Percentiles rank a stretch among this genome's conserved stretches.
phyloP scores from a whole-genome alignment of 345 rosid species.

The Geranium rotundifolium region DNA sequence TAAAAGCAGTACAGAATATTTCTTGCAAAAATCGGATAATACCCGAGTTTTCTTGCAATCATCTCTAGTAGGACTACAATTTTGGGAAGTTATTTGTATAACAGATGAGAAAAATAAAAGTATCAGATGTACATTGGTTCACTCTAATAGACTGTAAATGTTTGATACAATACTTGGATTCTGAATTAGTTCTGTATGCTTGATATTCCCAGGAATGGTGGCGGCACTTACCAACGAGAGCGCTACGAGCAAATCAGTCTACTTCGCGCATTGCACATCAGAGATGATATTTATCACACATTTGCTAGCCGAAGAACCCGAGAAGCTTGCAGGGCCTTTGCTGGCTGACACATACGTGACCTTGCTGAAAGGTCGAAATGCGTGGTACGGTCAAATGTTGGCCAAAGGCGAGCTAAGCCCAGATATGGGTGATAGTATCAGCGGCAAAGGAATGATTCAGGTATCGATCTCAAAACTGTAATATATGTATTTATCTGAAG shows the following conservation, averaged over 20 bases:
- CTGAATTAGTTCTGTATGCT: not conserved
- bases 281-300: conserved; percentile 89
- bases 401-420: conserved; percentile 66
- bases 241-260: conserved; percentile 78
- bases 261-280: conserved; percentile 77
- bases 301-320: conserved; percentile 65
- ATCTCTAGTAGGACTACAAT: too few species aligned
- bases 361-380: conserved; percentile 71
- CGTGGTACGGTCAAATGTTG: conserved; percentile 78
- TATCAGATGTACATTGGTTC: too few species aligned
- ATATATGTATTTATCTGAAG: too few species aligned
- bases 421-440: conserved; percentile 78
- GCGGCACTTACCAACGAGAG: conserved; percentile 79
- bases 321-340: conserved; percentile 79
- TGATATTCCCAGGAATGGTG: conserved; percentile 48
- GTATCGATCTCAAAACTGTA: conserved; percentile 14
- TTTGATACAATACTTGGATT: too few species aligned
- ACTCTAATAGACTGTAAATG: not conserved
- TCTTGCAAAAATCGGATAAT: too few species aligned
- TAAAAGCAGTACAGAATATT: too few species aligned
- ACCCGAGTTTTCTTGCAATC: too few species aligned
- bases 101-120: too few species aligned
- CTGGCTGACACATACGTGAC: conserved; percentile 78
- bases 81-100: too few species aligned
- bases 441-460: conserved; percentile 87